Conservation (phyloP, 164 flowering plant genomes). For the Chimonanthus salicifolius region DNA sequence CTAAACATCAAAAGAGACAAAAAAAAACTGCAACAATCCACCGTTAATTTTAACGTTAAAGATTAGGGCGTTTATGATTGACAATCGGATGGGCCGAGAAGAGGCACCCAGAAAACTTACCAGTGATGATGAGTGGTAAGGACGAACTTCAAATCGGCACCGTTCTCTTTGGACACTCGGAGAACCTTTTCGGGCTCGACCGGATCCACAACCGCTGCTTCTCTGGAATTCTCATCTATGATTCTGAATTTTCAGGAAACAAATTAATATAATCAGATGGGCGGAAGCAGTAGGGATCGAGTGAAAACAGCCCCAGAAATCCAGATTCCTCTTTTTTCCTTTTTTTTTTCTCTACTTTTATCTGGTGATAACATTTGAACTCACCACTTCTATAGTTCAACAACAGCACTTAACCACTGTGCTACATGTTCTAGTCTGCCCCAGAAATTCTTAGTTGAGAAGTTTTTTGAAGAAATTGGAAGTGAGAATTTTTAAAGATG, state of each 20-base stretch:
- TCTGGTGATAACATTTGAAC: neutral
- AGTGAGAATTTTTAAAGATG: neutral
- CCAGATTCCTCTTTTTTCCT: too few relatives aligned
- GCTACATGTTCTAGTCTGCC: too few relatives aligned
- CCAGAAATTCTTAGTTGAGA: neutral
- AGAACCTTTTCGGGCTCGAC: conserved; percentile 85
- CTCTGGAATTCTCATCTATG: conserved; percentile 65
- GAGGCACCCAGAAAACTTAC: conserved; percentile 17
- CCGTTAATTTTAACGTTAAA: neutral
- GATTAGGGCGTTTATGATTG: neutral
- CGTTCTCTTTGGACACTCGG: conserved; percentile 39
- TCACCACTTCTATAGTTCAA: neutral
- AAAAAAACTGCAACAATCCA: neutral
- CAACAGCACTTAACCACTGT: too few relatives aligned
- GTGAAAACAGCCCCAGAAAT: too few relatives aligned
- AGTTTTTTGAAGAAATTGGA: neutral
- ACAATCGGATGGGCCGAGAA: neutral
- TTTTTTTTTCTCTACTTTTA: too few relatives aligned
- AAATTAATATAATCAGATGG: neutral
- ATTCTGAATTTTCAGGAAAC: conserved; percentile 35
- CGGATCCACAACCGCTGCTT: conserved; percentile 92
- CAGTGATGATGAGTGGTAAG: conserved; percentile 99
- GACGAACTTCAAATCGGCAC: conserved; percentile 49
- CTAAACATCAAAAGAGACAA: neutral
- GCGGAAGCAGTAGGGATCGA: neutral